Conservation (phyloP, 1,284 basidiomycete species). For the Ceratobasidium sp. region DNA sequence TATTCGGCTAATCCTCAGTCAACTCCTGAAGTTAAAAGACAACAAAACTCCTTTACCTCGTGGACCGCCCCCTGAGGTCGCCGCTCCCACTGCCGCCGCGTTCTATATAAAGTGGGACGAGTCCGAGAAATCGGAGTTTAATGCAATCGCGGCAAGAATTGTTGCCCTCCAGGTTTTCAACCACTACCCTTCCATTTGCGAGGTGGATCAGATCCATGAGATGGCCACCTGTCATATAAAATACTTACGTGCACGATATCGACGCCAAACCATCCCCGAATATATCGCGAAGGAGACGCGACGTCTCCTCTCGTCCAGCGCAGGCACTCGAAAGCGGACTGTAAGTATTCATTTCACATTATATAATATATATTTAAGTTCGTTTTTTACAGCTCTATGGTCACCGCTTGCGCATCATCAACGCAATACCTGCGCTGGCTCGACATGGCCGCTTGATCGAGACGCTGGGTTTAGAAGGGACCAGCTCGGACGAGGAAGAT, state of each 20-base stretch:
- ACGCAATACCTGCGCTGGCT: neutral
- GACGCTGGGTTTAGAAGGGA: neutral
- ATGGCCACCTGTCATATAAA: neutral
- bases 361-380: neutral
- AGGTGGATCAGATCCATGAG: neutral
- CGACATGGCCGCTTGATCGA: neutral
- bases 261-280: neutral
- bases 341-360: neutral
- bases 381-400: neutral
- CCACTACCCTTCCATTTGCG: neutral
- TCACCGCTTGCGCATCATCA: neutral
- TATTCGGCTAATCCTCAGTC: neutral
- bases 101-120: constrained; percentile 3
- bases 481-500: constrained; percentile 3
- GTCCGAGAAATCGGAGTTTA: neutral
- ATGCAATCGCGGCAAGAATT: neutral
- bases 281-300: neutral
- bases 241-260: neutral
- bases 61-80: neutral
- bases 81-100: neutral
- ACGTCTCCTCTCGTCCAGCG: neutral
- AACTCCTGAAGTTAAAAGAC: neutral
- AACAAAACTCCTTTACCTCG: neutral
- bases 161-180: neutral
- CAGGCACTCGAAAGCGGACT: neutral